phyloP scores from a whole-genome alignment of 805 yeast species.

The Metschnikowia sp. region DNA sequence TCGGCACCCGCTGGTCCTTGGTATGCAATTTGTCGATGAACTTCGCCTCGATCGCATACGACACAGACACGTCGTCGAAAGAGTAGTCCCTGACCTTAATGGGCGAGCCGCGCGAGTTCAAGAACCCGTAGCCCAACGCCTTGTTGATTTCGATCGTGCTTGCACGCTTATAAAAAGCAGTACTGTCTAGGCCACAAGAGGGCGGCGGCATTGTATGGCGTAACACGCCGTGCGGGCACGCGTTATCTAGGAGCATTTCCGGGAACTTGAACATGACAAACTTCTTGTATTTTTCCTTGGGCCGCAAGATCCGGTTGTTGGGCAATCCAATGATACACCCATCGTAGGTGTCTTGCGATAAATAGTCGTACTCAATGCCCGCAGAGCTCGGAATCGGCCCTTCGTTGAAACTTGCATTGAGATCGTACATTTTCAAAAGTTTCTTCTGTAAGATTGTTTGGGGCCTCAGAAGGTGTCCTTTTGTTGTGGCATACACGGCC shows the following conservation, averaged over 20 bases:
- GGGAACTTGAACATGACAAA: conserved; percentile 60
- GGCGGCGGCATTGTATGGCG: conserved; percentile 44
- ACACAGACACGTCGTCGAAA: conserved; percentile 42
- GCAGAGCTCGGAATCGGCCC: conserved; percentile 50
- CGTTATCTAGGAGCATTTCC: conserved; percentile 47
- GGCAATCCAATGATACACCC: conserved; percentile 50
- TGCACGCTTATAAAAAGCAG: conserved; percentile 35
- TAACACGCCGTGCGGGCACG: conserved; percentile 44
- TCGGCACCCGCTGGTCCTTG: conserved; percentile 26
- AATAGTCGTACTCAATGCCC: conserved; percentile 43
- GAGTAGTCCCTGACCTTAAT: conserved; percentile 46
- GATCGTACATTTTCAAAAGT: conserved; percentile 57
- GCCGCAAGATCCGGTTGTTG: conserved; percentile 45
- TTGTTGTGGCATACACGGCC: conserved; percentile 22
- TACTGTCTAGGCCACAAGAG: conserved; percentile 37
- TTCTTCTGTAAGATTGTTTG: conserved; percentile 42
- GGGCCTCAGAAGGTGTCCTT: conserved; percentile 19
- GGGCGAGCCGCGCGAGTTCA: conserved; percentile 50
- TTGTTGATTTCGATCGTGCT: conserved; percentile 34
- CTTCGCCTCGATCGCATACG: conserved; percentile 53
- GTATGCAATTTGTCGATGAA: conserved; percentile 45
- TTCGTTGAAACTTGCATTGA: conserved; percentile 54
- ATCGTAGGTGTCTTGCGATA: conserved; percentile 43
- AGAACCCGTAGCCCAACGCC: conserved; percentile 53
- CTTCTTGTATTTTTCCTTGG: conserved; percentile 51